These are phyloP conservation scores for Leishmania lainsoni DNA, from an alignment of 208 protist genomes.

Conservation along the genomic window DNA sequence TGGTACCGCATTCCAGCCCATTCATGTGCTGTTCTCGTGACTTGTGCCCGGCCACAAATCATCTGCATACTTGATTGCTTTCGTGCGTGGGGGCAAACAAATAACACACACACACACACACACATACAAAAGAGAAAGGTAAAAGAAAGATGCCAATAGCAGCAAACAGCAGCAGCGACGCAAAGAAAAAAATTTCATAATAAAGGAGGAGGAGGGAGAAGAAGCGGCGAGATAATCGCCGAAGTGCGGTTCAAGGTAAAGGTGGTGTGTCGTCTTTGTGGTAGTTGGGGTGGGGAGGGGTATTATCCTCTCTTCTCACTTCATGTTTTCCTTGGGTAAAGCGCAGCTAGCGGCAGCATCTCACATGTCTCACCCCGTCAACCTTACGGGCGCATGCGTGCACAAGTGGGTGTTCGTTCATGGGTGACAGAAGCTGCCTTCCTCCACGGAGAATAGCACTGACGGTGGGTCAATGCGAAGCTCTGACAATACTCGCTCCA, in stretches of 20 bases:
- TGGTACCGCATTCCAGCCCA: background rate
- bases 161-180: background rate
- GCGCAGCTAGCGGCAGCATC: background rate
- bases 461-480: slow-evolving; percentile 21
- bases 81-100: background rate
- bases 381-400: background rate
- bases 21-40: background rate
- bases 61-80: background rate
- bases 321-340: background rate
- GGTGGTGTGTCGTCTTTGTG: background rate
- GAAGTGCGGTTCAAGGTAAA: background rate
- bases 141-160: background rate
- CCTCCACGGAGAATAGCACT: slow-evolving; percentile 27
- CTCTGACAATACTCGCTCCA: slow-evolving; percentile 31
- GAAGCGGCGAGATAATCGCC: slow-evolving; percentile 4
- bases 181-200: slow-evolving; percentile 9
- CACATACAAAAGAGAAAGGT: background rate
- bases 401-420: background rate
- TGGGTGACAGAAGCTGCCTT: slow-evolving; percentile 23
- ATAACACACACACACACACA: background rate
- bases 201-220: slow-evolving; percentile 5
- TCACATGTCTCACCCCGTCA: background rate
- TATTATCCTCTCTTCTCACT: background rate
- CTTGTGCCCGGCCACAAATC: background rate
- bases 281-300: no score